These are phyloP conservation scores for Boletellus ananiceps DNA, from an alignment of 768 basidiomycete genomes.

Conservation along the genomic window DNA sequence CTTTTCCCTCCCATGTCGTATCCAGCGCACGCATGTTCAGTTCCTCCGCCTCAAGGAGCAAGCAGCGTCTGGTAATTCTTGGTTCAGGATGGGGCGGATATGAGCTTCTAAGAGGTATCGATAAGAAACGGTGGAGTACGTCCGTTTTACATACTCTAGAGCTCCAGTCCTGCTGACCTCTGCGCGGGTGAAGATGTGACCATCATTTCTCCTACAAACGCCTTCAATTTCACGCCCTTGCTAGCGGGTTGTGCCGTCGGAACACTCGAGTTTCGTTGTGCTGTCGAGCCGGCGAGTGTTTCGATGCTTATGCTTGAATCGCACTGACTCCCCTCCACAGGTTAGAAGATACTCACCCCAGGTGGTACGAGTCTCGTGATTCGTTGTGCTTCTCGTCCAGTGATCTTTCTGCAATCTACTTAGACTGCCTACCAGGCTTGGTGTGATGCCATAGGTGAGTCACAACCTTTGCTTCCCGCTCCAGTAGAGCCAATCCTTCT, in stretches of 20 bases:
- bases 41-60: constrained; percentile 31
- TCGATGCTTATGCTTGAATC: not conserved
- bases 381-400: not conserved
- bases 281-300: constrained; percentile 67
- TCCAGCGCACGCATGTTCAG: constrained; percentile 34
- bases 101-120: constrained; percentile 57
- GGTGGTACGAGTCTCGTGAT: constrained; percentile 38
- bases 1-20: not conserved
- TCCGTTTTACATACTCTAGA: constrained; percentile 3
- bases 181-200: constrained; percentile 48
- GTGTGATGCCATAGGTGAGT: constrained; percentile 65
- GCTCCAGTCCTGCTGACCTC: not conserved
- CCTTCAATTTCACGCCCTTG: constrained; percentile 42
- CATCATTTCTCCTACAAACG: constrained; percentile 55
- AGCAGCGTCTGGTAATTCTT: constrained; percentile 55
- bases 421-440: constrained; percentile 69
- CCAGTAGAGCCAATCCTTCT: constrained; percentile 7
- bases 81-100: constrained; percentile 82
- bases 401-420: not conserved
- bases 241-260: constrained; percentile 66
- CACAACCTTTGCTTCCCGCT: not conserved
- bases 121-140: constrained; percentile 70
- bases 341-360: constrained; percentile 53
- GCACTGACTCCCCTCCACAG: constrained; percentile 25
- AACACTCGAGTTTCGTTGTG: constrained; percentile 77